Evolutionary conservation across 2,329 filamentous ascomycete species (phyloP).

Genomic region (Pyricularia sp.): DNA sequence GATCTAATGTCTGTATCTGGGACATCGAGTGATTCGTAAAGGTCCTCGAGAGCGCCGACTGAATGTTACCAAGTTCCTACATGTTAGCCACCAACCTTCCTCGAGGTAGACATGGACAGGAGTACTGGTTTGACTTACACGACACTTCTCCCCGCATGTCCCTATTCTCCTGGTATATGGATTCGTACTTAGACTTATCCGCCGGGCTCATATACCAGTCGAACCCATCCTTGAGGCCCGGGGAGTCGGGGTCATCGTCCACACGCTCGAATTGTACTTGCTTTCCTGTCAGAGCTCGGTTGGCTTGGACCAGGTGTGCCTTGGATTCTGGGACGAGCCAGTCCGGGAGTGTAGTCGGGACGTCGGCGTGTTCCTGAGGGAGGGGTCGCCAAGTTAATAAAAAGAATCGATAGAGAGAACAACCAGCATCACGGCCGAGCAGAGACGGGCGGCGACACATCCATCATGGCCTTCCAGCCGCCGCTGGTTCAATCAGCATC

Average conservation of each 20-base stretch:
- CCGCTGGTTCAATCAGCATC: background rate
- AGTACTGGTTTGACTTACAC: slow-evolving; percentile 39
- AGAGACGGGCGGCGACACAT: background rate
- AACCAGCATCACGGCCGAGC: background rate
- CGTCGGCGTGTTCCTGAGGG: slow-evolving; percentile 69
- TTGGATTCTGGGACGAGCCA: slow-evolving; percentile 97
- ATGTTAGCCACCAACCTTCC: background rate
- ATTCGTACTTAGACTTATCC: slow-evolving; percentile 90
- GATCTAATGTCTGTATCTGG: slow-evolving; percentile 71
- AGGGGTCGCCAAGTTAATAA: background rate
- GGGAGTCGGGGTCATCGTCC: slow-evolving; percentile 68
- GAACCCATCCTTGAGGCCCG: slow-evolving; percentile 86
- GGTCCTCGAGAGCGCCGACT: slow-evolving; percentile 67
- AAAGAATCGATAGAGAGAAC: background rate
- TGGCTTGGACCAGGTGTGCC: slow-evolving; percentile 77
- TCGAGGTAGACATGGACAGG: background rate
- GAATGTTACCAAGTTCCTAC: slow-evolving; percentile 5
- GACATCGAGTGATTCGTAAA: slow-evolving; percentile 71
- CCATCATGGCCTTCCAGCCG: background rate
- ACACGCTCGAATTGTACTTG: slow-evolving; percentile 76
- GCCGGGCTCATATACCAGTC: slow-evolving; percentile 97
- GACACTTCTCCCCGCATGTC: slow-evolving; percentile 74
- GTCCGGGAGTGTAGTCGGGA: slow-evolving; percentile 76
- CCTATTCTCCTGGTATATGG: slow-evolving; percentile 88
- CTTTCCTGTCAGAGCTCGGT: slow-evolving; percentile 62